Conservation (phyloP, 371 early-diverging fungal genomes). For the Cokeromyces recurvatus region DNA sequence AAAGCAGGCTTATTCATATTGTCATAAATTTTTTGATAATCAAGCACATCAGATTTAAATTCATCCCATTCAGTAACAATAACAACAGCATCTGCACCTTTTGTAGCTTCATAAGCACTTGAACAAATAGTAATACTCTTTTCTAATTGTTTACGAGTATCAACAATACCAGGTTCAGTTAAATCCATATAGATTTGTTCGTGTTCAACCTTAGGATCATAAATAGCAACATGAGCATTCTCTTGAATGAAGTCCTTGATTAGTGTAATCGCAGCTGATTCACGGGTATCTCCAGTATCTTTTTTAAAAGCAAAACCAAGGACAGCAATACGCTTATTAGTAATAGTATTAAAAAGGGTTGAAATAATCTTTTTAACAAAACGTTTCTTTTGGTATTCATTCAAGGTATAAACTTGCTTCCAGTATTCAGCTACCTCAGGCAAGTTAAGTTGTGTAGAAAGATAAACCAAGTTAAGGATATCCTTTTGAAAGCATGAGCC, state of each 20-base stretch:
- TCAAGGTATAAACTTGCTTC: constrained; percentile 87
- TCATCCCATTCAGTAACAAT: constrained; percentile 93
- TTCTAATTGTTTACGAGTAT: constrained; percentile 56
- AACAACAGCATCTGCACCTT: constrained; percentile 80
- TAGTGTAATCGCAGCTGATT: constrained; percentile 88
- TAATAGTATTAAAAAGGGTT: constrained; percentile 79
- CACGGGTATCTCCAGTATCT: constrained; percentile 94
- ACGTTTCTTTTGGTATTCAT: constrained; percentile 90
- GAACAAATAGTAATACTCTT: constrained; percentile 60
- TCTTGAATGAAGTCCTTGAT: constrained; percentile 79
- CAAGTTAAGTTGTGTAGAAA: constrained; percentile 77
- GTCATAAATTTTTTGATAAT: constrained; percentile 70
- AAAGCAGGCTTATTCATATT: constrained; percentile 88
- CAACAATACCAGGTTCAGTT: constrained; percentile 66
- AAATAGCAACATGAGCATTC: constrained; percentile 76
- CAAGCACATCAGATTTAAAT: constrained; percentile 64
- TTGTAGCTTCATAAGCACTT: constrained; percentile 64
- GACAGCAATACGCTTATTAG: constrained; percentile 79
- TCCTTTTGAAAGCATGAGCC: constrained; percentile 97
- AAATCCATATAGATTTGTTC: constrained; percentile 82
- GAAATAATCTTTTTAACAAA: constrained; percentile 73
- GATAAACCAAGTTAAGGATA: constrained; percentile 87
- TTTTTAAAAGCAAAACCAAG: constrained; percentile 96
- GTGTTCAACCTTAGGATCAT: constrained; percentile 88
- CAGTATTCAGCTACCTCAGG: constrained; percentile 94